Evolutionary conservation across 139 green algal species (phyloP).

Genomic region (Limnomonas spitsbergensis): DNA sequence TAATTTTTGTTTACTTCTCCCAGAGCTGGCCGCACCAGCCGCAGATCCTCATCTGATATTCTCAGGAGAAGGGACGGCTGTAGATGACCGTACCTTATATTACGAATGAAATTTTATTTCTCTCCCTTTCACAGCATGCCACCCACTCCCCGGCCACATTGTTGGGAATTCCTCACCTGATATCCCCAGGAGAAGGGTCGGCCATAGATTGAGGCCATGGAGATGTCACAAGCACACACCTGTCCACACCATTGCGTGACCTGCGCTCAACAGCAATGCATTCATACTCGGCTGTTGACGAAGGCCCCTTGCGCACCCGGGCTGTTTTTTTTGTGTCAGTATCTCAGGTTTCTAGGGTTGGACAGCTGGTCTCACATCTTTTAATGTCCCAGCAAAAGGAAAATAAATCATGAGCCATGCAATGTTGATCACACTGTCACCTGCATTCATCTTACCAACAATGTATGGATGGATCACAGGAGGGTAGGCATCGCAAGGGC

Average conservation of each 20-base stretch:
- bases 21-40: no score
- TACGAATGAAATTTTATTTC: neutral
- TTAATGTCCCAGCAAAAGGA: no score
- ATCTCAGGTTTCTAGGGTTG: no score
- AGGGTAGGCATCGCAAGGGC: no score
- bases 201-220: neutral
- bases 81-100: neutral
- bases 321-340: no score
- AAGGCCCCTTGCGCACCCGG: neutral
- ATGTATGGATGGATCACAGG: no score
- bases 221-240: conserved; percentile 3
- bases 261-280: neutral
- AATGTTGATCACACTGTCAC: neutral
- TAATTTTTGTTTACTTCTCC: no score
- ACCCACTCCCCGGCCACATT: neutral
- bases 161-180: neutral
- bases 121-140: neutral
- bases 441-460: neutral
- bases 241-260: conserved; percentile 4
- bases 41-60: no score
- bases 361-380: no score
- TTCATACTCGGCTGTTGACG: neutral
- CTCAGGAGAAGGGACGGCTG: neutral
- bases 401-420: neutral
- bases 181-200: neutral